phyloP scores from a whole-genome alignment of 768 basidiomycete species.

The Postia placenta region DNA sequence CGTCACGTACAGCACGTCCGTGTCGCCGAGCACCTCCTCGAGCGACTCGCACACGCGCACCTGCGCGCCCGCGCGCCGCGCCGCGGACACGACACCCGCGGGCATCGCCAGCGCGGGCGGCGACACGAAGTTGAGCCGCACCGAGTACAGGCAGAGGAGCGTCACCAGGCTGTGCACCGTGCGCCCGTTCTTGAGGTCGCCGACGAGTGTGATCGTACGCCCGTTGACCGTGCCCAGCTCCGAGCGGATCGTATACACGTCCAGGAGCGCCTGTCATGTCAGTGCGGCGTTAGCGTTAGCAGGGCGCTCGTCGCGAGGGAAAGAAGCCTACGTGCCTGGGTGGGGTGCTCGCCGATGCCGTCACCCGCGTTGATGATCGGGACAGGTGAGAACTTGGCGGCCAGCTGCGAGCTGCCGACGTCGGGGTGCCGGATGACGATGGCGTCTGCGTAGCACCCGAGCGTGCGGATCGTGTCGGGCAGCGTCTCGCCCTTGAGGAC shows the following conservation, averaged over 20 bases:
- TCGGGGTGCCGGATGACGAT: slow-evolving; percentile 94
- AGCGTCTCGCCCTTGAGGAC: slow-evolving; percentile 92
- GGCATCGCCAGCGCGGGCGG: slow-evolving; percentile 89
- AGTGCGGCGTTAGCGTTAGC: background rate
- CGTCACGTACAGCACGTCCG: slow-evolving; percentile 96
- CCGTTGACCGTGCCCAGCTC: slow-evolving; percentile 98
- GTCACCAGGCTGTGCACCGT: slow-evolving; percentile 96
- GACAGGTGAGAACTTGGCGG: slow-evolving; percentile 94
- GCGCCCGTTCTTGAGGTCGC: slow-evolving; percentile 96
- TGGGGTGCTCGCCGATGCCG: slow-evolving; percentile 95
- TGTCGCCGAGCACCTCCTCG: slow-evolving; percentile 86
- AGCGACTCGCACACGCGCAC: slow-evolving; percentile 82
- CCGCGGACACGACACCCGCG: slow-evolving; percentile 71
- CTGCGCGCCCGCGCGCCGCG: slow-evolving; percentile 74
- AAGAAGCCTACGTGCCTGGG: slow-evolving; percentile 51
- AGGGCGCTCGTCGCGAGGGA: background rate
- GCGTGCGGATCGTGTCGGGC: slow-evolving; percentile 88
- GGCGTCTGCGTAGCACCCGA: slow-evolving; percentile 93
- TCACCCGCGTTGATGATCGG: slow-evolving; percentile 97
- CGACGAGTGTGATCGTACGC: slow-evolving; percentile 85
- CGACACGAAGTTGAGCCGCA: slow-evolving; percentile 93
- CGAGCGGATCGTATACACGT: slow-evolving; percentile 93
- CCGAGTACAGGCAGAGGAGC: slow-evolving; percentile 85
- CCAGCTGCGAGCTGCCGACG: slow-evolving; percentile 87
- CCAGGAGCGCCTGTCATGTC: slow-evolving; percentile 61